phyloP scores from a whole-genome alignment of 208 protist species.

The Crithidia sp. region DNA sequence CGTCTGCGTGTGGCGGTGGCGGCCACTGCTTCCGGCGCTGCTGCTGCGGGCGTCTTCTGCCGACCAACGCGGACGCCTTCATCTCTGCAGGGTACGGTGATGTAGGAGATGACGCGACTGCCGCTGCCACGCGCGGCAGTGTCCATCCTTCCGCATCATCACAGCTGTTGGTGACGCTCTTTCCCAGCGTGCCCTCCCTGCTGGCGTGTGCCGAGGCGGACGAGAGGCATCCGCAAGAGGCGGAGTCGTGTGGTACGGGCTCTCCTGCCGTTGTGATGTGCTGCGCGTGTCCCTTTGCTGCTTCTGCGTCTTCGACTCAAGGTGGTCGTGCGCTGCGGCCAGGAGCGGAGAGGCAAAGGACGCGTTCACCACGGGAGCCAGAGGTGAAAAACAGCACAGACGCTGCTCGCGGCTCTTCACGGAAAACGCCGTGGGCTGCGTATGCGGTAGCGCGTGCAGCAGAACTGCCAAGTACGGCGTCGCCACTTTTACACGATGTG shows the following conservation, averaged over 20 bases:
- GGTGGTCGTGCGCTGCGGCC: too few relatives aligned
- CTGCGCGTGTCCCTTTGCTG: slow-evolving; percentile 19
- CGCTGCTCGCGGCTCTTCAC: not conserved
- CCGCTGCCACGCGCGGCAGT: too few relatives aligned
- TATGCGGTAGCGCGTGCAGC: not conserved
- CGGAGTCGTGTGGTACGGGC: too few relatives aligned
- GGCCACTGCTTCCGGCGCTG: not conserved
- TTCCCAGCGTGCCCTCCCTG: slow-evolving; percentile 20
- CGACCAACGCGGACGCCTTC: not conserved
- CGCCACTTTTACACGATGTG: not conserved
- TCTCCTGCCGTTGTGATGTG: slow-evolving; percentile 6
- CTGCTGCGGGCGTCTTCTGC: slow-evolving; percentile 11
- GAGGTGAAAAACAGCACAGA: not conserved
- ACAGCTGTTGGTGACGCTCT: slow-evolving; percentile 20
- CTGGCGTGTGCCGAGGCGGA: not conserved
- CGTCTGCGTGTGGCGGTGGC: too few relatives aligned
- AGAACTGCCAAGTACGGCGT: too few relatives aligned
- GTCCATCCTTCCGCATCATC: not conserved
- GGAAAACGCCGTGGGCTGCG: not conserved
- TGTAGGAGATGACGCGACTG: not conserved
- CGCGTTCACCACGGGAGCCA: not conserved
- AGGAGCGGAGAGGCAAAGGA: too few relatives aligned
- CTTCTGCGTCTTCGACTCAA: too few relatives aligned
- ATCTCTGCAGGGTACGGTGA: too few relatives aligned
- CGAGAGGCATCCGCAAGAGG: too few relatives aligned